Percentiles rank a stretch among this genome's conserved stretches.
Conservation (phyloP, 805 yeast species). For the Hanseniaspora meyeri region DNA sequence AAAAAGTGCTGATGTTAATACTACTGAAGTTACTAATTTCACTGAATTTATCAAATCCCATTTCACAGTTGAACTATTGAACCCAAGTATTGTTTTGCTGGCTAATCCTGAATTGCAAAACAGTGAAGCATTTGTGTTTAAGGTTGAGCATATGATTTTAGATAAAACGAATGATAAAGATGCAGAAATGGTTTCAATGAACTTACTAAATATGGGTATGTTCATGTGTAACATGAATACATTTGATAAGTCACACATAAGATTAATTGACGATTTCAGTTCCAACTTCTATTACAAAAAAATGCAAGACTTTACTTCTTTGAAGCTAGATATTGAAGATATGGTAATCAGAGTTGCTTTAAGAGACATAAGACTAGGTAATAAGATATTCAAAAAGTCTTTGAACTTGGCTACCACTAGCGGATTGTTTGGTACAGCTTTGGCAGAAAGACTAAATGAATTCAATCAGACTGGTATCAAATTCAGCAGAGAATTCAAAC, state of each 20-base stretch:
- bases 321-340: conserved; percentile 68
- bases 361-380: conserved; percentile 73
- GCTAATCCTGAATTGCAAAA: conserved; percentile 61
- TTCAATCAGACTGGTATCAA: conserved; percentile 16
- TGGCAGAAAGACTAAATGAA: conserved; percentile 8
- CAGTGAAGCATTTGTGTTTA: conserved; percentile 83
- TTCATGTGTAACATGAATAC: conserved; percentile 66
- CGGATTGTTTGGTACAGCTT: conserved; percentile 17
- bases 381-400: conserved; percentile 61
- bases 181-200: conserved; percentile 52
- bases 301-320: conserved; percentile 51
- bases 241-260: conserved; percentile 45
- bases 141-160: conserved; percentile 30
- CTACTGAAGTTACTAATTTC: conserved; percentile 12
- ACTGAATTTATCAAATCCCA: conserved; percentile 23
- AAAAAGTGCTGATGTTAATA: not conserved
- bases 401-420: conserved; percentile 34
- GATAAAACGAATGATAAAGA: conserved; percentile 64
- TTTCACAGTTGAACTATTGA: conserved; percentile 54
- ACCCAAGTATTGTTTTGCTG: conserved; percentile 63
- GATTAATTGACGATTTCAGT: conserved; percentile 83
- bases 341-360: conserved; percentile 68
- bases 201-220: conserved; percentile 73
- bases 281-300: conserved; percentile 61
- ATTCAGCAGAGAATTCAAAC: conserved; percentile 53